Percentiles rank a stretch among this genome's conserved stretches.
phyloP scores from a whole-genome alignment of 2,329 filamentous ascomycete species.

The Colletotrichum brevisporum region DNA sequence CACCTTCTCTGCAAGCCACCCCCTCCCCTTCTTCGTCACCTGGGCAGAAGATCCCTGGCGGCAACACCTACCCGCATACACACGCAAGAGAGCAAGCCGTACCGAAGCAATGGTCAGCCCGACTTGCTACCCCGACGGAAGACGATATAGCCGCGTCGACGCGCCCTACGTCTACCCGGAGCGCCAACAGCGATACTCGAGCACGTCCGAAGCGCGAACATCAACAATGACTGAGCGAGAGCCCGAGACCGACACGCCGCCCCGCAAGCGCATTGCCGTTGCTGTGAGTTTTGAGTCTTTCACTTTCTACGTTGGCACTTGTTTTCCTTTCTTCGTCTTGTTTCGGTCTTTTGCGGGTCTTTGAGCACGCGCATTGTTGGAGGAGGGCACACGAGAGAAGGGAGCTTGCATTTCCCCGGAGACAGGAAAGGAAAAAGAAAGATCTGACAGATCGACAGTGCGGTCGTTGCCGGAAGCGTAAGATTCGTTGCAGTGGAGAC shows the following conservation, averaged over 20 bases:
- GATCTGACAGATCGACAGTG: slow-evolving; percentile 70
- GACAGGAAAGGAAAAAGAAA: slow-evolving; percentile 4
- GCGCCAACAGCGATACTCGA: slow-evolving; percentile 52
- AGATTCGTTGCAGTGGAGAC: slow-evolving; percentile 95
- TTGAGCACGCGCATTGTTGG: not conserved
- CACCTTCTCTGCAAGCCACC: not conserved
- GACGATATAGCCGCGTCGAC: slow-evolving; percentile 58
- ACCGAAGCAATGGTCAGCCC: slow-evolving; percentile 59
- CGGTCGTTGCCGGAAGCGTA: slow-evolving; percentile 88
- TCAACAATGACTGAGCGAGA: slow-evolving; percentile 58
- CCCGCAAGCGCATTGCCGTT: slow-evolving; percentile 71
- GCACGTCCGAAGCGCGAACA: slow-evolving; percentile 54
- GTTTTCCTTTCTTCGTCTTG: not conserved
- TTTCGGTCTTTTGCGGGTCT: not conserved
- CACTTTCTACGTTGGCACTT: not conserved
- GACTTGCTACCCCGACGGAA: slow-evolving; percentile 54
- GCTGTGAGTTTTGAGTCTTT: slow-evolving; percentile 61
- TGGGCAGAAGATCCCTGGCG: not conserved
- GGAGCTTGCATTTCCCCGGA: slow-evolving; percentile 19
- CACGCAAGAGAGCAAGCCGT: slow-evolving; percentile 17
- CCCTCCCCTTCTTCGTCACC: not conserved
- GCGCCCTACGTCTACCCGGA: slow-evolving; percentile 55
- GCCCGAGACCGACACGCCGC: slow-evolving; percentile 58
- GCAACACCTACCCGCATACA: too few species aligned
- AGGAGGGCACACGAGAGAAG: slow-evolving; percentile 12